A percentile compares a stretch with the other conserved stretches of the same genome.
Evolutionary conservation across 495 filamentous ascomycete species (phyloP).

Genomic region (Xylona heveae): DNA sequence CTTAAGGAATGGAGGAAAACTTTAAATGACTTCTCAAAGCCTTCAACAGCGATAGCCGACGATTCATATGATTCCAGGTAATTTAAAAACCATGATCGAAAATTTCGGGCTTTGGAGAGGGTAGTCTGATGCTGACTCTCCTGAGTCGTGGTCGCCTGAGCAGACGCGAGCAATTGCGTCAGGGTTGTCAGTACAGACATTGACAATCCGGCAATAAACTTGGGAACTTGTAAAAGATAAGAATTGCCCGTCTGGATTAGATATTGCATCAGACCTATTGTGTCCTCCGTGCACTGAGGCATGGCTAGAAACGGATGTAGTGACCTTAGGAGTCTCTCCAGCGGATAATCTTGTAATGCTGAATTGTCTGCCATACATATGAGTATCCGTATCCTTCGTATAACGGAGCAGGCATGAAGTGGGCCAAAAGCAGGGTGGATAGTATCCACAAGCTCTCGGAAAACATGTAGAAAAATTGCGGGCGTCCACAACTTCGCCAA

Average conservation of each 20-base stretch:
- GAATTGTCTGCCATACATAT: conserved; percentile 53
- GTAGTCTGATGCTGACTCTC: conserved; percentile 53
- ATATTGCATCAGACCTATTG: conserved; percentile 71
- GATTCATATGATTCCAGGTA: conserved; percentile 37
- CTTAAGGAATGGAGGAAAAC: conserved; percentile 40
- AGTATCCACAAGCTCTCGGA: conserved; percentile 54
- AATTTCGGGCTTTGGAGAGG: conserved; percentile 38
- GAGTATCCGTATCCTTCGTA: conserved; percentile 68
- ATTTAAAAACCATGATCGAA: conserved; percentile 48
- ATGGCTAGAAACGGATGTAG: conserved; percentile 62
- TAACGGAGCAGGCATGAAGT: conserved; percentile 61
- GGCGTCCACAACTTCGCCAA: conserved; percentile 52
- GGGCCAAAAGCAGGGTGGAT: conserved; percentile 78
- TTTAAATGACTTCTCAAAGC: conserved; percentile 33
- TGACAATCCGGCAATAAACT: conserved; percentile 59
- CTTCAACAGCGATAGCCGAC: conserved; percentile 20
- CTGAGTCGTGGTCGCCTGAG: conserved; percentile 49
- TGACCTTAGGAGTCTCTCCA: conserved; percentile 81
- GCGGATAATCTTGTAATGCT: conserved; percentile 53
- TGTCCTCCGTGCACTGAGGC: conserved; percentile 76
- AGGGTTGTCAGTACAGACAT: conserved; percentile 57
- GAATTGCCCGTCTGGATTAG: conserved; percentile 44
- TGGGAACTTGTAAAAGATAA: conserved; percentile 40
- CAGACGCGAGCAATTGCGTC: conserved; percentile 43
- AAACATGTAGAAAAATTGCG: conserved; percentile 48